These are phyloP conservation scores for Apiospora arundinis DNA, from an alignment of 2,329 filamentous ascomycete genomes.

Conservation along the genomic window DNA sequence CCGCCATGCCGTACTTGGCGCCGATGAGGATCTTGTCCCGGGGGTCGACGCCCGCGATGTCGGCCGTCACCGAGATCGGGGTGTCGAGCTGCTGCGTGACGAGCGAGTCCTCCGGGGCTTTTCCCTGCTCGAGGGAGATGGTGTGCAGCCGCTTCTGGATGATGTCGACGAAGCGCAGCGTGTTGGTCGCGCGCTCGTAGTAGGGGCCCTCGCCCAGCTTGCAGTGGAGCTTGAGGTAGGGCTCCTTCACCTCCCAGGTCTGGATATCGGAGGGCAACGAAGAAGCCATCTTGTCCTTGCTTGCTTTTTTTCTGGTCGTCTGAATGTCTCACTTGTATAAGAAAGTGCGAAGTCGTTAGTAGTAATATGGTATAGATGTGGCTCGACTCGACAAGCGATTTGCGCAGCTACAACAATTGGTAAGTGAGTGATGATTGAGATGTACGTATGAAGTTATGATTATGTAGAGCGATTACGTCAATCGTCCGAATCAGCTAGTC, in stretches of 20 bases:
- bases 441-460: not conserved
- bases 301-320: conserved; percentile 7
- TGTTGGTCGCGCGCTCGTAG: conserved; percentile 70
- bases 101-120: conserved; percentile 57
- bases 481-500: not conserved
- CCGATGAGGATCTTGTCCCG: conserved; percentile 74
- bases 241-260: conserved; percentile 57
- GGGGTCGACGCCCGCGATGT: conserved; percentile 72
- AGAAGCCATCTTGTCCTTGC: not conserved
- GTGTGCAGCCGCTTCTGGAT: conserved; percentile 76
- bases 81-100: conserved; percentile 64
- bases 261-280: conserved; percentile 39
- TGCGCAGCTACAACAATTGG: not conserved
- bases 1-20: conserved; percentile 82
- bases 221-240: conserved; percentile 69
- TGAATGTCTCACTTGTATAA: conserved; percentile 21
- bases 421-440: not conserved
- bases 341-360: not conserved
- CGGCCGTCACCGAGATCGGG: conserved; percentile 72
- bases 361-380: not conserved
- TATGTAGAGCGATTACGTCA: not conserved
- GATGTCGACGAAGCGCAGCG: conserved; percentile 83
- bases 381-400: not conserved
- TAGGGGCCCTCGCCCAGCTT: conserved; percentile 76
- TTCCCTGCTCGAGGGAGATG: conserved; percentile 68